Evolutionary conservation across 768 basidiomycete genomes (phyloP).

Genomic region (Russula griseocarnosa): DNA sequence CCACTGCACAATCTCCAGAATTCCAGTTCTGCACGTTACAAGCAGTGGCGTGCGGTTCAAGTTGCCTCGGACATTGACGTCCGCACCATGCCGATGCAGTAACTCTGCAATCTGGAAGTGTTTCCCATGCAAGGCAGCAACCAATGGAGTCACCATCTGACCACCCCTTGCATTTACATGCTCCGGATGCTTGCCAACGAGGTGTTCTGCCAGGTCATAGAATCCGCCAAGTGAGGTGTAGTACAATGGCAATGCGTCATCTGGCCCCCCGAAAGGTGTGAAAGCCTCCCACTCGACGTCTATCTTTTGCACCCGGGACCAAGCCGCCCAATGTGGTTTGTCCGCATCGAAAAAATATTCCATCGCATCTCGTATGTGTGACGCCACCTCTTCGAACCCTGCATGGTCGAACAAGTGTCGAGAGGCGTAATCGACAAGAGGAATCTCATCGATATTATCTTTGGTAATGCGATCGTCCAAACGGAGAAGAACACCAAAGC

Average conservation of each 20-base stretch:
- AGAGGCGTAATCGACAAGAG: background rate
- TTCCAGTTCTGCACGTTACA: fast-evolving
- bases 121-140: background rate
- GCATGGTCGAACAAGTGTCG: slow-evolving; percentile 12
- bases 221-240: slow-evolving; percentile 10
- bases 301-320: background rate
- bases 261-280: fast-evolving
- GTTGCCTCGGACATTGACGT: background rate
- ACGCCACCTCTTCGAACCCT: background rate
- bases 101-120: background rate
- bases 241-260: background rate
- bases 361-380: background rate
- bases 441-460: background rate
- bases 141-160: background rate
- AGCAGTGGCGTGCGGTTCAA: fast-evolving
- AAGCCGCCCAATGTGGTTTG: slow-evolving; percentile 10
- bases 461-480: background rate
- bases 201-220: background rate
- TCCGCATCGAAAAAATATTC: slow-evolving; percentile 1
- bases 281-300: background rate
- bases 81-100: background rate
- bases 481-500: background rate
- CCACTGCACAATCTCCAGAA: background rate
- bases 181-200: background rate
- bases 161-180: background rate